Evolutionary conservation across 345 rosid genomes (phyloP).

Genomic region (Euclidium syriacum): DNA sequence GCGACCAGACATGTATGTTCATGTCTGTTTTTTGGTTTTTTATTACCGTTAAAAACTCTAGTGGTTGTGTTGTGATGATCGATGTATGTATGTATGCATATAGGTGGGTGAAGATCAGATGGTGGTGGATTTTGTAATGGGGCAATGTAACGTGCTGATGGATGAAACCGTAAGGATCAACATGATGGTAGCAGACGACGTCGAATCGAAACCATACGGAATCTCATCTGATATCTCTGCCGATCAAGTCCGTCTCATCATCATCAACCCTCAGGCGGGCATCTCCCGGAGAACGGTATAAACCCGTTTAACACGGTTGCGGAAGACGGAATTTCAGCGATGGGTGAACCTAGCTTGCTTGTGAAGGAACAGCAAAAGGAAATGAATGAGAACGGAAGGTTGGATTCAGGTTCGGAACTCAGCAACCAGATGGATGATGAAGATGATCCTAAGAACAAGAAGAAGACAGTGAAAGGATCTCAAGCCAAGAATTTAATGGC

Average conservation of each 20-base stretch:
- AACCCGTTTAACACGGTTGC: slow-evolving; percentile 23
- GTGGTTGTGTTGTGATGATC: too few species aligned
- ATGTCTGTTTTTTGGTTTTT: not conserved
- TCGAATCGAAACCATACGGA: slow-evolving; percentile 31
- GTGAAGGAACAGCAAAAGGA: slow-evolving; percentile 40
- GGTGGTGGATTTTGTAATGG: slow-evolving; percentile 52
- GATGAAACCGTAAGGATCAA: slow-evolving; percentile 39
- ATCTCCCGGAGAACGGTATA: slow-evolving; percentile 28
- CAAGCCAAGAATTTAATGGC: slow-evolving; percentile 79
- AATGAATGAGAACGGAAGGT: slow-evolving; percentile 42
- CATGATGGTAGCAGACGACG: slow-evolving; percentile 24
- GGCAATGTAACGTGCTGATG: slow-evolving; percentile 45
- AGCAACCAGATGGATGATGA: slow-evolving; percentile 79
- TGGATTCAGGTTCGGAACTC: slow-evolving; percentile 66
- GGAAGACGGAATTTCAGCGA: slow-evolving; percentile 36
- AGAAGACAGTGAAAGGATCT: slow-evolving; percentile 47
- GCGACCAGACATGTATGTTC: slow-evolving; percentile 60
- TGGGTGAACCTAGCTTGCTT: slow-evolving; percentile 36
- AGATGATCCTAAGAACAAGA: slow-evolving; percentile 41
- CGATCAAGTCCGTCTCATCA: slow-evolving; percentile 37
- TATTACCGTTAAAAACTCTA: not conserved
- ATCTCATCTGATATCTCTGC: slow-evolving; percentile 36
- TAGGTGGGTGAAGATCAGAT: slow-evolving; percentile 76
- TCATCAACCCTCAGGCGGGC: slow-evolving; percentile 27
- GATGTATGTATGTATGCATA: not conserved